Percentiles rank a stretch among this genome's conserved stretches.
phyloP scores from a whole-genome alignment of 73 alveolate genomes.

The Urostyla sp. region DNA sequence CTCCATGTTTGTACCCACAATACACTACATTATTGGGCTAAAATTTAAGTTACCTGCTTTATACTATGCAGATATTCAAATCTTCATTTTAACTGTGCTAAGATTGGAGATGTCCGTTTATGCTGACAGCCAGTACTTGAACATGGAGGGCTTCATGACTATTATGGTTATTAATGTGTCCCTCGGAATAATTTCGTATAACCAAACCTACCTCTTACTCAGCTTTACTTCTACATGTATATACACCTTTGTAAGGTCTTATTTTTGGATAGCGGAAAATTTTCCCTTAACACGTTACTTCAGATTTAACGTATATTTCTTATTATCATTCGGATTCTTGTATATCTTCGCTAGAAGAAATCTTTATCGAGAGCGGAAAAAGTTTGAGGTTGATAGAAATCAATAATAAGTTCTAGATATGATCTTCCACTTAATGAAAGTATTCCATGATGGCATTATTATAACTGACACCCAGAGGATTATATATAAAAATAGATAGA shows the following conservation, averaged over 20 bases:
- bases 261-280: too few relatives aligned
- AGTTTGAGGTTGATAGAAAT: background rate
- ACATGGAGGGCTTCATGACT: background rate
- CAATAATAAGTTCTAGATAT: background rate
- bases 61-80: too few relatives aligned
- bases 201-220: background rate
- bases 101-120: too few relatives aligned
- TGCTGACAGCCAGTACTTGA: too few relatives aligned
- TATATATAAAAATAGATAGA: background rate
- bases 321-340: background rate
- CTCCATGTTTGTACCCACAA: too few relatives aligned
- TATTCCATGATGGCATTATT: conserved; percentile 15
- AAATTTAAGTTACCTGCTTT: too few relatives aligned
- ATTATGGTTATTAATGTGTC: background rate
- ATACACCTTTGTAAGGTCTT: background rate
- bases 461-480: background rate
- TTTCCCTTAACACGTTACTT: too few relatives aligned
- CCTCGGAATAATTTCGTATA: background rate
- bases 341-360: background rate
- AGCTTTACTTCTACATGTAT: background rate
- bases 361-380: background rate
- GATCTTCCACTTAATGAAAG: background rate
- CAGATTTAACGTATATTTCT: background rate
- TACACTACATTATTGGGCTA: too few relatives aligned
- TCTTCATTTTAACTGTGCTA: too few relatives aligned